A percentile compares a stretch with the other conserved stretches of the same genome.
Conservation (phyloP, 163 green algal genomes). For the Trebouxia gelatinosa region DNA sequence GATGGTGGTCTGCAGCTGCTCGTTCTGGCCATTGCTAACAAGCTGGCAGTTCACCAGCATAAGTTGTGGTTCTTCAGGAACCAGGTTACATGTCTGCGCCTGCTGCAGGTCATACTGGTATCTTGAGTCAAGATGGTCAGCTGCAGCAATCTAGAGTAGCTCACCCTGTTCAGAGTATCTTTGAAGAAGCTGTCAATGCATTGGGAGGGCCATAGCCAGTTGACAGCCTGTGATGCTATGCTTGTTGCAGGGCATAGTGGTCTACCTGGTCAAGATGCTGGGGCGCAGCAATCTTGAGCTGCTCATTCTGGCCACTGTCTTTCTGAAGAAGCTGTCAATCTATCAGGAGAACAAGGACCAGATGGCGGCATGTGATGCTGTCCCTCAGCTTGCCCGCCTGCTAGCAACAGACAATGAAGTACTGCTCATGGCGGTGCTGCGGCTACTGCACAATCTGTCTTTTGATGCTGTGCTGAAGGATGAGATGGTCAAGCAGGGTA, state of each 20-base stretch:
- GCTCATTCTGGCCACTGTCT: slow-evolving; percentile 75
- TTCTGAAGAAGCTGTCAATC: slow-evolving; percentile 85
- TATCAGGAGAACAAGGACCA: slow-evolving; percentile 63
- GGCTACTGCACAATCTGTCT: slow-evolving; percentile 83
- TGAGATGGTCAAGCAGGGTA: slow-evolving; percentile 68
- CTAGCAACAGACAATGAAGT: slow-evolving; percentile 20
- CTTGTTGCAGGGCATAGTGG: slow-evolving; percentile 62
- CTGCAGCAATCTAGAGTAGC: no score
- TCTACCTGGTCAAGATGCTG: slow-evolving; percentile 77
- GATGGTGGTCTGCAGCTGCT: no score
- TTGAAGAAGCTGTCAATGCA: no score
- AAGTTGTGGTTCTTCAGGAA: no score
- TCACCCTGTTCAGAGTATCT: no score
- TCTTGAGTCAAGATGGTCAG: no score
- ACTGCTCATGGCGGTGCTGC: slow-evolving; percentile 41
- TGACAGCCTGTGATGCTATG: no score
- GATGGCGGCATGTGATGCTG: slow-evolving; percentile 33
- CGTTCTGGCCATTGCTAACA: no score
- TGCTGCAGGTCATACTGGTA: no score
- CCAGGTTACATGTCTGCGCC: no score
- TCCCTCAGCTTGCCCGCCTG: neutral
- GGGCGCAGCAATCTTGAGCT: slow-evolving; percentile 74
- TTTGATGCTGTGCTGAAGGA: slow-evolving; percentile 71
- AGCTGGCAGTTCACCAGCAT: no score
- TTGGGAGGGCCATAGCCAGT: no score